Percentiles rank a stretch among this genome's conserved stretches.
Evolutionary conservation across 768 basidiomycete species (phyloP).

Genomic region (Tulasnella calospora): DNA sequence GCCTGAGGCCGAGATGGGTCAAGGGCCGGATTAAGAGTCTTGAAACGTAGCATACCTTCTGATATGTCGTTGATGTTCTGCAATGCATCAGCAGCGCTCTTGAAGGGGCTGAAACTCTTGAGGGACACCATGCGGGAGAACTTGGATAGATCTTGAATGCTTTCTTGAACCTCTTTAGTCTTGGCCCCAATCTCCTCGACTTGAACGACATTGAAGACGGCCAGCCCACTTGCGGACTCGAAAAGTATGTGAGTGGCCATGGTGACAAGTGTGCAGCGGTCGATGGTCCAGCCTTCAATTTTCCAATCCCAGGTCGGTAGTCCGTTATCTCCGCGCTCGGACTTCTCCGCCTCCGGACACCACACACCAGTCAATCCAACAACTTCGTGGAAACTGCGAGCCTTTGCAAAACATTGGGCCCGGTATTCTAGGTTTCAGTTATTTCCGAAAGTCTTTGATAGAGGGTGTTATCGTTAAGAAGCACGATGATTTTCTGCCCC

Average conservation of each 20-base stretch:
- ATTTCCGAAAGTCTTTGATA: neutral
- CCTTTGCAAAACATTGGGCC: neutral
- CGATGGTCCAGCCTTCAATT: neutral
- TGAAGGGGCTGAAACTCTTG: conserved; percentile 89
- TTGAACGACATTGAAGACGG: conserved; percentile 81
- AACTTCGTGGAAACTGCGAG: neutral
- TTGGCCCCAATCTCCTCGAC: conserved; percentile 82
- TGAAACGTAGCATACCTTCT: conserved; percentile 58
- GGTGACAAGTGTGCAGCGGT: conserved; percentile 37
- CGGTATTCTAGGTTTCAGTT: neutral
- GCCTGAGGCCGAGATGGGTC: conserved; percentile 45
- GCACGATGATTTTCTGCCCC: conserved; percentile 84
- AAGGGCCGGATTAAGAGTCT: conserved; percentile 4
- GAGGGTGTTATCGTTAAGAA: neutral
- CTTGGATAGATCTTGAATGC: conserved; percentile 78
- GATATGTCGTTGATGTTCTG: conserved; percentile 96
- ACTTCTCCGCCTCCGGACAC: neutral
- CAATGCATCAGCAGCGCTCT: conserved; percentile 85
- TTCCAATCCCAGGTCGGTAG: neutral
- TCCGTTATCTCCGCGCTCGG: neutral
- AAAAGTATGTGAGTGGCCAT: conserved; percentile 79
- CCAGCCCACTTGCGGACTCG: conserved; percentile 92
- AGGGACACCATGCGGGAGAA: conserved; percentile 91
- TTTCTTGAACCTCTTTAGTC: conserved; percentile 72
- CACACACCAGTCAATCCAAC: neutral